phyloP scores from a whole-genome alignment of 1,284 basidiomycete species.

The Rugosomyces carneus region DNA sequence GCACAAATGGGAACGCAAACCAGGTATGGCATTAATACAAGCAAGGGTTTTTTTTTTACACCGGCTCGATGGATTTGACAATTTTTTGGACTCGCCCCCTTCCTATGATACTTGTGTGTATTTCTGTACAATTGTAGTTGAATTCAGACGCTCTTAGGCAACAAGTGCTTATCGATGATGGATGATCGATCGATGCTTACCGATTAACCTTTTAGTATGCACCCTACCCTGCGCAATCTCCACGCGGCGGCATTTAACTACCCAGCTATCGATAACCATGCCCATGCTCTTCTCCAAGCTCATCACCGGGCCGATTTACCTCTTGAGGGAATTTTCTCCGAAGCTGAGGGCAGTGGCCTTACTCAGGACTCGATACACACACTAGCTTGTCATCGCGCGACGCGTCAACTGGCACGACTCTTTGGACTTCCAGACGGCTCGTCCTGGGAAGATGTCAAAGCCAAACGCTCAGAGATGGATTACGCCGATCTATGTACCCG shows the following conservation, averaged over 20 bases:
- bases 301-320: constrained; percentile 40
- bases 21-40: constrained; percentile 6
- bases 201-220: background rate
- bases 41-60: no score
- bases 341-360: constrained; percentile 50
- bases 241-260: constrained; percentile 27
- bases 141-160: background rate
- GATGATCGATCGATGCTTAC: background rate
- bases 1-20: constrained; percentile 12
- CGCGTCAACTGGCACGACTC: constrained; percentile 44
- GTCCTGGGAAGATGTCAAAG: constrained; percentile 57
- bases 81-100: no score
- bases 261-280: constrained; percentile 66
- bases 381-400: constrained; percentile 53
- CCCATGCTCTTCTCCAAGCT: constrained; percentile 58
- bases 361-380: constrained; percentile 47
- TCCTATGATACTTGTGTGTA: no score
- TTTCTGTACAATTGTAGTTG: background rate
- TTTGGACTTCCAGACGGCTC: constrained; percentile 34
- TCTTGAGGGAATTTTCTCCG: constrained; percentile 60
- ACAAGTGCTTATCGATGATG: background rate
- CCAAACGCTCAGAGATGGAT: constrained; percentile 31
- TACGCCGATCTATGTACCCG: constrained; percentile 52
- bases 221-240: constrained; percentile 18
- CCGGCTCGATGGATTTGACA: no score